These are phyloP conservation scores for Backusella westeae DNA, from an alignment of 192 early-diverging fungal species.

Conservation along the genomic window DNA sequence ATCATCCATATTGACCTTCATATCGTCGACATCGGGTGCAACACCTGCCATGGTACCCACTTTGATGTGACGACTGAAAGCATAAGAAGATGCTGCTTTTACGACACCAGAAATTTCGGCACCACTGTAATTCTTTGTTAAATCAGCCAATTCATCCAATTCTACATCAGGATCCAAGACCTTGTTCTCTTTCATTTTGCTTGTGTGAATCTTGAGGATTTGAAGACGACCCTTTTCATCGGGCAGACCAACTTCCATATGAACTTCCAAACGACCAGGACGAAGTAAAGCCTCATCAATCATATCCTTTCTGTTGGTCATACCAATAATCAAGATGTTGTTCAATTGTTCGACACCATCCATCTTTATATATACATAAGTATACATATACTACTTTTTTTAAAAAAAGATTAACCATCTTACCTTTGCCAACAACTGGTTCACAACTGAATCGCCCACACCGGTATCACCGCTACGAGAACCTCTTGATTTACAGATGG, in stretches of 20 bases:
- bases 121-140: conserved; percentile 97
- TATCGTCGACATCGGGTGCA: conserved; percentile 80
- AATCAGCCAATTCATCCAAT: conserved; percentile 75
- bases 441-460: conserved; percentile 95
- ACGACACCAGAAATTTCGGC: conserved; percentile 95
- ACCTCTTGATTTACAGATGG: conserved; percentile 98
- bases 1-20: conserved; percentile 84
- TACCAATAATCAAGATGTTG: conserved; percentile 97
- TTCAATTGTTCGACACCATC: conserved; percentile 99
- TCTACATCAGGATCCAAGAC: conserved; percentile 82
- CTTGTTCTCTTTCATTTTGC: conserved; percentile 78
- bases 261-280: conserved; percentile 93
- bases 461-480: conserved; percentile 89
- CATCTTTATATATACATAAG: conserved; percentile 53
- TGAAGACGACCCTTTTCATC: conserved; percentile 91
- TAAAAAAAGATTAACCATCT: not conserved
- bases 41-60: conserved; percentile 81
- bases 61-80: conserved; percentile 95
- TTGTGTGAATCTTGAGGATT: conserved; percentile 95
- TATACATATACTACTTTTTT: not conserved
- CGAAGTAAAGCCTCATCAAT: conserved; percentile 97
- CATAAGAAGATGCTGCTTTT: conserved; percentile 90
- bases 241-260: conserved; percentile 94
- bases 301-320: conserved; percentile 98
- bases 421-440: conserved; percentile 92